Base-by-base conservation (phyloP, 2,329 filamentous ascomycete genomes). In the Alternaria infectoria region DNA sequence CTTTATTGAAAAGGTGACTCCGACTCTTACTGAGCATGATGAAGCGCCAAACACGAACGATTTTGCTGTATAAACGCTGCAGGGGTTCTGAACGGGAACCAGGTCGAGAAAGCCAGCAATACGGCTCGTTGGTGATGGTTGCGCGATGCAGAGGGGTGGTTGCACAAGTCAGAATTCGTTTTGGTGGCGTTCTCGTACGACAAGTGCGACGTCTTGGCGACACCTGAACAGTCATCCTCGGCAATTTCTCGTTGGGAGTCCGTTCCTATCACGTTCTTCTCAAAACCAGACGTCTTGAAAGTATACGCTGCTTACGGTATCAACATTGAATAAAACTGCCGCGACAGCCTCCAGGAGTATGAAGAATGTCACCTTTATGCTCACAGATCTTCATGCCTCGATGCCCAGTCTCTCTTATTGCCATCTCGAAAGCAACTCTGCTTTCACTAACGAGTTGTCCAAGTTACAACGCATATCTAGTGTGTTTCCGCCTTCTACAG, bases 1-100 rank as follows among this genome's bases (percentile, higher is more conserved):
- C 17, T 43, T 44, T 59, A 66, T 64, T 61, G 67, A 57, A 62
- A 64, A 28, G 55, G 47, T 64, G 56, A 59, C 65, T 54, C 44
- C 17, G 26, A 21, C 21, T 21, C 44, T 59, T 28, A 49, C 45
- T 36, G 55, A 59, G 49, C 47, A 40, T 6, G 44, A 19, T 15
- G 49, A 19, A 32, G 6, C 26, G 8, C 25, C 45, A 26, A 43
- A 44, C 23, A 19, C 6, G 21, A 12, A 58, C 9, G 36, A 44
- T 28, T n/a, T 25, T 21, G 11, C 49, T 9, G 17, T 49, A 32
- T 25, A 25, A 9, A 19, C 43, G 36, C 40, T 50, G 44, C 17
- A n/a, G 13, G 12, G 8, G 28, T 12, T 11, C 36, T 62, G 43
- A 19, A 45, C 21, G 44, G 26, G 28, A 49, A 0, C 1, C 4